Evolutionary conservation across 495 filamentous ascomycete species (phyloP), one percentile per base, ranked within the genome.

Genomic region (Tuber indicum): DNA sequence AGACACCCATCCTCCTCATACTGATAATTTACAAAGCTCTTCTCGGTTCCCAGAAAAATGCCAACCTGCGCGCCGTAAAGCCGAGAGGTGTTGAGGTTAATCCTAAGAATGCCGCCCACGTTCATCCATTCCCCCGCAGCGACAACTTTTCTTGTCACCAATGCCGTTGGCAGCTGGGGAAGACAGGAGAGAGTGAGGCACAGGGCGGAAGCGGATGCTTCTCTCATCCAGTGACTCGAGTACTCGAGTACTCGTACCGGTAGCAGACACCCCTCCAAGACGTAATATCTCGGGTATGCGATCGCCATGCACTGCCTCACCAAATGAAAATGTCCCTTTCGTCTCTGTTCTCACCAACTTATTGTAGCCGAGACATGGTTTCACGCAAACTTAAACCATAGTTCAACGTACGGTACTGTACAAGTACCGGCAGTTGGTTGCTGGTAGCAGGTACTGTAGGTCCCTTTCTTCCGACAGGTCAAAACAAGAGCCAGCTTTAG

Each of bases 231-330:
- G 52, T 14, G 39, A 41, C 39, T 41, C 39, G 39, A 41, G 39
- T 41, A 41, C 39, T 32, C 32, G 32, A 32, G 32, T 32, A 32
- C 32, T 32, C 32, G 1, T 32, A 41, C 39, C 39, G 4, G 39
- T 9, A 12, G 52, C 3, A 0, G 23, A 9, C 23, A 26, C 23
- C 21, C 8, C n/a, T 26, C 39, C 52, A 62, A 62, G 46, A 77
- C 44, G 76, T 75, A 72, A 75, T 32, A 32, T 62, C 39, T 44
- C 43, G 66, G 45, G 72, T 42, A 43, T 32, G 62, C 46, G n/a
- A 26, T 26, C 39, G 17, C 32, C 9, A 52, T 39, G 47, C 70
- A 62, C 52, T 69, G 72, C 69, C 47, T 26, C 58, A 75, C 69
- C 42, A 72, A 72, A 23, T 8, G 16, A 26, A 72, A 42, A 72